These are phyloP conservation scores for Colletotrichum tofieldiae DNA, from an alignment of 2,329 filamentous ascomycete genomes.

Conservation along the genomic window DNA sequence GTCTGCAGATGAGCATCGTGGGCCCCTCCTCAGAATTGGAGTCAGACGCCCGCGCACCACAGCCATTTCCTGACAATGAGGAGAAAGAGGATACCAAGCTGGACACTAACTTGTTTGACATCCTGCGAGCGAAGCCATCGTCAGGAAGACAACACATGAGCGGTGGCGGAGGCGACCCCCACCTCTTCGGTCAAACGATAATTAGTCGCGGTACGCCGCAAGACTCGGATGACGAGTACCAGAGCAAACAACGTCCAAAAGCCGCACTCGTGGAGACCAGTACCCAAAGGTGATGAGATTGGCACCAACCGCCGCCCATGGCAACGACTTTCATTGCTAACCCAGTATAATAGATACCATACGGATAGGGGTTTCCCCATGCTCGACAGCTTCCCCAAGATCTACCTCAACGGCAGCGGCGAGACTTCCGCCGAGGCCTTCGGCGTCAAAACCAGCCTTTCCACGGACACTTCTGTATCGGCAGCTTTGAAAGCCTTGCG, in stretches of 20 bases:
- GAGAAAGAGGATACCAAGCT: constrained; percentile 50
- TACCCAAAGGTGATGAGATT: constrained; percentile 24
- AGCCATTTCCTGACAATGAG: constrained; percentile 48
- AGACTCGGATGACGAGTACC: constrained; percentile 42
- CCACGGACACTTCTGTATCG: constrained; percentile 82
- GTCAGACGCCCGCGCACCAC: constrained; percentile 41
- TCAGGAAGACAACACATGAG: constrained; percentile 21
- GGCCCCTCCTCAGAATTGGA: constrained; percentile 41
- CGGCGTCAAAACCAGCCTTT: constrained; percentile 73
- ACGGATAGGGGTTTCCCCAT: constrained; percentile 78
- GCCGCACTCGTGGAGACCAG: constrained; percentile 31
- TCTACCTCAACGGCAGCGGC: constrained; percentile 70
- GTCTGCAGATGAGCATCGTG: constrained; percentile 77
- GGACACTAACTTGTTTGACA: constrained; percentile 51
- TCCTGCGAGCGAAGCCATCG: constrained; percentile 40
- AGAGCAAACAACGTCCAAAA: background rate
- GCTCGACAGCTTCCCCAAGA: constrained; percentile 86
- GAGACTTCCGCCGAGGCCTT: constrained; percentile 58
- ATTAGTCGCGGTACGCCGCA: constrained; percentile 48
- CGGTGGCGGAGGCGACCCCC: constrained; percentile 43
- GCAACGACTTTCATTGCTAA: background rate
- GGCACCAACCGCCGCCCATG: no score
- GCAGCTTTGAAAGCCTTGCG: constrained; percentile 78
- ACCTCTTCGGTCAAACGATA: constrained; percentile 61
- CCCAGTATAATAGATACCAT: constrained; percentile 60